Evolutionary conservation across 75 land plant species (phyloP).

Genomic region (Sequoia sempervirens): DNA sequence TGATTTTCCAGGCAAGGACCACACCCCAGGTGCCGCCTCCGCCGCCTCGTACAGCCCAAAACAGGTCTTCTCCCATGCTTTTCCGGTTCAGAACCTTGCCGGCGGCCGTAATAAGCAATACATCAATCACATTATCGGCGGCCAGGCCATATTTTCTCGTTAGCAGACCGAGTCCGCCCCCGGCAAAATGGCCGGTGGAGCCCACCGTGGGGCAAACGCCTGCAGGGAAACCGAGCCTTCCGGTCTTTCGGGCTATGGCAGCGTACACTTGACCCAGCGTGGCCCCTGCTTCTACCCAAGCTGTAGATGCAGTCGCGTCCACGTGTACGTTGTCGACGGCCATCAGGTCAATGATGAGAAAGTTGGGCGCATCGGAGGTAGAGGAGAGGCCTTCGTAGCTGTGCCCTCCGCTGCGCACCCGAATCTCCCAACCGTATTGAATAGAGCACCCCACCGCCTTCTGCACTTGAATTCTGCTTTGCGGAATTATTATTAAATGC

Average conservation of each 20-base stretch:
- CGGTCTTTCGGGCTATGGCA: constrained; percentile 8
- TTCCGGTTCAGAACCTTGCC: neutral
- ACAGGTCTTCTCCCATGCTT: neutral
- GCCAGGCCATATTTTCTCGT: constrained; percentile 40
- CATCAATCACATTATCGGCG: constrained; percentile 46
- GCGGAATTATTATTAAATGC: constrained; percentile 15
- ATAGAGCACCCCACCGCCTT: constrained; percentile 7
- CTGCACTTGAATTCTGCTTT: neutral
- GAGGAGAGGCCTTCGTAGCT: constrained; percentile 6
- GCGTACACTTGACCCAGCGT: constrained; percentile 26
- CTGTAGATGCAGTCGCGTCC: constrained; percentile 10
- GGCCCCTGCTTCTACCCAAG: constrained; percentile 36
- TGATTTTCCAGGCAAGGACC: constrained; percentile 14
- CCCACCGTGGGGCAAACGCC: constrained; percentile 48
- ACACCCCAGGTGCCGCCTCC: constrained; percentile 18
- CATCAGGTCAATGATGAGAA: constrained; percentile 18
- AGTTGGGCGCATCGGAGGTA: constrained; percentile 15
- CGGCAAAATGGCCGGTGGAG: constrained; percentile 30
- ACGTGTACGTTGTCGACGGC: constrained; percentile 15
- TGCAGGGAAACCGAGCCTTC: constrained; percentile 23
- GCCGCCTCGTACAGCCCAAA: constrained; percentile 9
- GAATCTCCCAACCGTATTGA: neutral
- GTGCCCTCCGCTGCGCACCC: constrained; percentile 38
- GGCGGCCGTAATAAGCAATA: constrained; percentile 13
- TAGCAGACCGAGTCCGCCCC: constrained; percentile 46